phyloP scores from a whole-genome alignment of 768 basidiomycete genomes.

The Xerocomus brunneocitrinus region DNA sequence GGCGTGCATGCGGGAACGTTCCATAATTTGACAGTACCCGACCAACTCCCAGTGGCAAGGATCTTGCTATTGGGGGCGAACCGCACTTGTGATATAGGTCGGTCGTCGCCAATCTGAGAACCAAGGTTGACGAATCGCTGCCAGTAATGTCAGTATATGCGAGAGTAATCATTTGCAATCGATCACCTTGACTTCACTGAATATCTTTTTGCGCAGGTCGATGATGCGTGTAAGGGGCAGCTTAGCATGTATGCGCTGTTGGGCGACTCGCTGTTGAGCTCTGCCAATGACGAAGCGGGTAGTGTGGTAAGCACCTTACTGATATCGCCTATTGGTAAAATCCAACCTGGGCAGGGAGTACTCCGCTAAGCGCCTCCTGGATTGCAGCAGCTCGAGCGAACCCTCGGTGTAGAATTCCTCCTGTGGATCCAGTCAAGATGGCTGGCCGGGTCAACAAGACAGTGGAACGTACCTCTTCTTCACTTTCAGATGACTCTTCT shows the following conservation, averaged over 20 bases:
- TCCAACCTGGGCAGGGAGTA: constrained; percentile 94
- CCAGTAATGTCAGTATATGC: not conserved
- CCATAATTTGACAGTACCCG: constrained; percentile 93
- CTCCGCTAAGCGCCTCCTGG: constrained; percentile 82
- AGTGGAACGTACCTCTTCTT: constrained; percentile 60
- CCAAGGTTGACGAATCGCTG: constrained; percentile 90
- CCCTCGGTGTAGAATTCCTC: constrained; percentile 97
- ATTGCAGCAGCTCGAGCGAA: constrained; percentile 78
- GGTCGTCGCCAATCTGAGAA: constrained; percentile 96
- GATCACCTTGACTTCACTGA: constrained; percentile 81
- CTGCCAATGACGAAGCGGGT: constrained; percentile 51
- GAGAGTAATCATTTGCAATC: not conserved
- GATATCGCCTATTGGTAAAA: constrained; percentile 51
- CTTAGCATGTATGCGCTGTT: constrained; percentile 87
- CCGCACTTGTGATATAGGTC: constrained; percentile 89
- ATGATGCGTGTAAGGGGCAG: constrained; percentile 86
- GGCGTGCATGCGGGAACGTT: constrained; percentile 88
- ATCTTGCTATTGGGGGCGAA: constrained; percentile 89
- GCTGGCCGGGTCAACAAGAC: not conserved
- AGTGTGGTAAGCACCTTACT: constrained; percentile 74
- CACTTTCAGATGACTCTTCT: constrained; percentile 62
- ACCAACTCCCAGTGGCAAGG: constrained; percentile 94
- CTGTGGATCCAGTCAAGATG: constrained; percentile 34
- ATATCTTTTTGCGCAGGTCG: constrained; percentile 89
- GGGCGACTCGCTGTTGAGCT: constrained; percentile 91